Evolutionary conservation across 345 rosid genomes (phyloP).

Genomic region (Noccaea bulbosa): DNA sequence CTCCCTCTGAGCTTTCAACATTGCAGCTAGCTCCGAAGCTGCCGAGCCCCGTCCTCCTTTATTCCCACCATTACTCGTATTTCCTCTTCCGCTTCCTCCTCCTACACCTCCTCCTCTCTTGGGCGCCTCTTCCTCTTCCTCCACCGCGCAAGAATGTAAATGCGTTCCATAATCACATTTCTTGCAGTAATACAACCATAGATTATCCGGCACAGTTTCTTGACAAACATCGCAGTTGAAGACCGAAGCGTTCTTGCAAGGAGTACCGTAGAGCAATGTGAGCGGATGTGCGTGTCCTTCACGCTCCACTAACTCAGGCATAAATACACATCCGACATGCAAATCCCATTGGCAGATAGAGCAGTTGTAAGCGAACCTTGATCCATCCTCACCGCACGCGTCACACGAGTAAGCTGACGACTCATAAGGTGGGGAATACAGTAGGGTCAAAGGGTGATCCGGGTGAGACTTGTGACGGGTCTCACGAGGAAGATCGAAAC

Average conservation of each 20-base stretch:
- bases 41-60: conserved; percentile 28
- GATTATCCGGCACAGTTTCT: conserved; percentile 30
- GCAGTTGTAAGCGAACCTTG: conserved; percentile 32
- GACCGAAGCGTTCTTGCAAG: conserved; percentile 18
- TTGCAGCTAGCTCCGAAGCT: conserved; percentile 34
- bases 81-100: not conserved
- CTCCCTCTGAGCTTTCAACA: conserved; percentile 40
- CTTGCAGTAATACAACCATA: conserved; percentile 35
- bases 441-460: conserved; percentile 26
- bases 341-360: conserved; percentile 30
- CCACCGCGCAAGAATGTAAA: conserved; percentile 28
- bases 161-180: conserved; percentile 38
- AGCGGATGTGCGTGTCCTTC: conserved; percentile 29
- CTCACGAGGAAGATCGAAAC: conserved; percentile 39
- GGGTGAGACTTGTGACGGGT: conserved; percentile 34
- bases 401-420: conserved; percentile 20
- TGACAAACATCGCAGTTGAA: conserved; percentile 31
- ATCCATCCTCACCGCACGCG: conserved; percentile 39
- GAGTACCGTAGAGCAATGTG: conserved; percentile 26
- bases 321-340: conserved; percentile 33
- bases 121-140: conserved; percentile 14
- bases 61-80: not conserved
- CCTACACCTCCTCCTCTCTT: not conserved
- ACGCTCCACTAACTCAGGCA: conserved; percentile 27
- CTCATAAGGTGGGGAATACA: conserved; percentile 26